Base-by-base conservation (phyloP, 257 asterid genomes). In the Primulina huaijiensis region DNA sequence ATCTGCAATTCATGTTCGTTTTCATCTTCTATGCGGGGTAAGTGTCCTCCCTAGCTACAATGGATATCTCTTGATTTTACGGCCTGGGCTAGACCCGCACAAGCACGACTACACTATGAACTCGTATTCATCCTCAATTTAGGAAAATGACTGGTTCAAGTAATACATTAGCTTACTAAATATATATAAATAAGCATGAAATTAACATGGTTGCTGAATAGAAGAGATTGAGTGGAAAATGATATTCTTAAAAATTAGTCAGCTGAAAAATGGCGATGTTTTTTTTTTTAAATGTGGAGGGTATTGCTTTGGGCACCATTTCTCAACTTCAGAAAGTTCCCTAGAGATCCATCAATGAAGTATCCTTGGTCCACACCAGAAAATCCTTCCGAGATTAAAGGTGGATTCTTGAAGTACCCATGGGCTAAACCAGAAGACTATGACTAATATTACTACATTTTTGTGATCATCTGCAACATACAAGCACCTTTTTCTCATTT, bases 11-110 rank as follows among this genome's bases (percentile, higher is more conserved):
- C 87, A 87, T 92, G 96, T 89, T 80, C 74, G 94, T 87, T 27
- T 92, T 92, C 86, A 31, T 92, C 57, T 89, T 87, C 88, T 92
- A 67, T 71, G 96, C 95, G 0, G 96, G 96, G 96, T 91, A 72
- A 87, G 86, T 74, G 30, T 6, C 66, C 1, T 61, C 31, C 37
- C 7, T 33, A 33, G 11, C 1, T 8, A 35, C 12, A 8, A 35
- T 33, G 0, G 37, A 8, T 4, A 0, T 33, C 37, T 4, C 37
- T 4, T 33, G 37, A 33, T 27, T 27, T 27, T 3, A 2, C 30
- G 2, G 30, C 30, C 30, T 3, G 30, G 30, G 30, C 30, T 27
- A 27, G 30, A 27, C 30, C 30, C 3, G 30, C 30, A 27, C 30
- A 3, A 2, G 30, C 30, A 27, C 30, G 3, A 27, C 30, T 27